Conservation (phyloP, 176 grass and related monocot species). For the Eremochloa ophiuroides region DNA sequence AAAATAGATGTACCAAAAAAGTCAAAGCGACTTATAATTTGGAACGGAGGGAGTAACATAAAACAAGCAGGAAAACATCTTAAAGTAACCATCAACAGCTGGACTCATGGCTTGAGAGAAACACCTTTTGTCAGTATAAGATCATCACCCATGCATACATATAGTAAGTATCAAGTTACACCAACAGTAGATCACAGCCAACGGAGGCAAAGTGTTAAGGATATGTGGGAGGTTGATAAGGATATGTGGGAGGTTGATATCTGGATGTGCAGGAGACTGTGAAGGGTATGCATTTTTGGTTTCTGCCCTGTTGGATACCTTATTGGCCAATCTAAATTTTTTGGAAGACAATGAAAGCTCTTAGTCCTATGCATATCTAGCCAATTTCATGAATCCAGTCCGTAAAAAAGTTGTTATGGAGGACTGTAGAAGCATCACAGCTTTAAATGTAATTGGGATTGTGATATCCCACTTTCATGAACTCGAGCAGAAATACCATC, state of each 20-base stretch:
- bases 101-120: no score
- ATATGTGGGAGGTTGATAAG: no score
- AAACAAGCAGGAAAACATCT: no score
- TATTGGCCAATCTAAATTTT: neutral
- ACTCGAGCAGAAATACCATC: neutral
- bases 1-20: no score
- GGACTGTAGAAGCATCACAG: neutral
- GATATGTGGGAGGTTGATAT: neutral
- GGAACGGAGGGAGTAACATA: no score
- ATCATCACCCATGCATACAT: neutral
- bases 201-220: neutral
- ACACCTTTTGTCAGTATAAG: neutral
- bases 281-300: neutral
- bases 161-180: neutral
- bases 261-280: neutral
- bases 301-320: neutral
- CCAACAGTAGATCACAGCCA: neutral
- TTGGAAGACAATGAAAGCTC: neutral
- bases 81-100: no score
- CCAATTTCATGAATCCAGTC: neutral
- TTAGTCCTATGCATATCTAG: neutral
- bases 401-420: neutral
- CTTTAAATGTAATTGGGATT: neutral
- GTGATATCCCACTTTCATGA: neutral
- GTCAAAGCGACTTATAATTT: no score